A percentile compares a stretch with the other conserved stretches of the same genome.
Conservation (phyloP, 164 flowering plant species). For the Umbilicus rupestris region DNA sequence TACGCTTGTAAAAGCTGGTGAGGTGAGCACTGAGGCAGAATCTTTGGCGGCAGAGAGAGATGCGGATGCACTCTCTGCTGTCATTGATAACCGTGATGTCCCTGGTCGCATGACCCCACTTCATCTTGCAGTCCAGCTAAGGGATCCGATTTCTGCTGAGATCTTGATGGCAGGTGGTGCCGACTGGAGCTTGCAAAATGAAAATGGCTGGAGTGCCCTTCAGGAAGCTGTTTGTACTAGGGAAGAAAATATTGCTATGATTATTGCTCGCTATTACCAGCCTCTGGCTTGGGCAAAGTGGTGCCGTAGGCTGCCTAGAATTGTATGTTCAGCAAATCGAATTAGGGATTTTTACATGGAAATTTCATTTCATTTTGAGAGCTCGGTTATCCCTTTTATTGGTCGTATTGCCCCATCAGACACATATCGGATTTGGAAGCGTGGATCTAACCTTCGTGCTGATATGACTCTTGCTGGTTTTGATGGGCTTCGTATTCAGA, state of each 20-base stretch:
- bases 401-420: conserved; percentile 98
- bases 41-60: conserved; percentile 65
- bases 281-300: conserved; percentile 99
- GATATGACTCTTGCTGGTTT: conserved; percentile 99
- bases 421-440: conserved; percentile 94
- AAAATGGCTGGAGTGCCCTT: conserved; percentile 94
- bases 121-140: conserved; percentile 78
- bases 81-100: conserved; percentile 85
- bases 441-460: conserved; percentile 92
- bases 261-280: conserved; percentile 91
- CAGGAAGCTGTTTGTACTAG: conserved; percentile 96
- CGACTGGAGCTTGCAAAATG: conserved; percentile 98
- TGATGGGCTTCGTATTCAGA: conserved; percentile 92
- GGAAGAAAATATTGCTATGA: conserved; percentile 88
- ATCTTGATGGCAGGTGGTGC: conserved; percentile 92
- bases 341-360: conserved; percentile 98
- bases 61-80: conserved; percentile 72
- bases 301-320: conserved; percentile 93
- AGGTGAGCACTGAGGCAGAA: conserved; percentile 65
- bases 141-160: conserved; percentile 74
- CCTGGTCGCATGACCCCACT: conserved; percentile 98
- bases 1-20: conserved; percentile 68
- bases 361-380: conserved; percentile 93
- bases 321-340: conserved; percentile 67
- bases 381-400: conserved; percentile 94